Evolutionary conservation across 2,329 filamentous ascomycete species (phyloP).

Genomic region (Sclerotinia minor): DNA sequence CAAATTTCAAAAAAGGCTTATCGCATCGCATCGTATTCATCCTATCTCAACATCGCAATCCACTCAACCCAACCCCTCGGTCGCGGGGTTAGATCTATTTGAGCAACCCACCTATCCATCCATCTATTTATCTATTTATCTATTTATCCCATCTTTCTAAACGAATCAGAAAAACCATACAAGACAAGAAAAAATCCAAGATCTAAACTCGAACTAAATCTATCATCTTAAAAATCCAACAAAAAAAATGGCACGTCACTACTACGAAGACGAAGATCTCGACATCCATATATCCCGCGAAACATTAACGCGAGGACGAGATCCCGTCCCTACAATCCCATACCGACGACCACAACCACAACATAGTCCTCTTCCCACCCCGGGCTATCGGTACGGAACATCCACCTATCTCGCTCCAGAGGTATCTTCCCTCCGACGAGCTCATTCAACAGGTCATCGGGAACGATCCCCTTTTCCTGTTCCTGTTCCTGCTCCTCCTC

Average conservation of each 20-base stretch:
- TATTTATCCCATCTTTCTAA: background rate
- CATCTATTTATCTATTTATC: background rate
- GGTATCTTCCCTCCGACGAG: conserved; percentile 30
- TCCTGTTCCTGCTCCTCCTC: too few species aligned
- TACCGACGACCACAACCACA: conserved; percentile 40
- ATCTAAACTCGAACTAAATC: too few species aligned
- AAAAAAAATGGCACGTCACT: conserved; percentile 43
- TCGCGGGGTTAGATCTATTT: conserved; percentile 16
- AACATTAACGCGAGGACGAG: conserved; percentile 33
- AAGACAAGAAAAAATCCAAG: background rate
- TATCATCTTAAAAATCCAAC: conserved; percentile 17
- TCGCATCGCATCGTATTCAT: conserved; percentile 1
- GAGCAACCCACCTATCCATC: background rate
- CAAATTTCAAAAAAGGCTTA: conserved; percentile 3
- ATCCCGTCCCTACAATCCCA: conserved; percentile 43
- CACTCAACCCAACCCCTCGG: background rate
- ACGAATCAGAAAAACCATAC: background rate
- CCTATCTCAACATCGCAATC: conserved; percentile 13
- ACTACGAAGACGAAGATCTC: conserved; percentile 56
- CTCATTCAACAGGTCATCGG: conserved; percentile 29
- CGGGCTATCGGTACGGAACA: conserved; percentile 26
- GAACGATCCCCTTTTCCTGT: conserved; percentile 20
- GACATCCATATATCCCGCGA: conserved; percentile 49
- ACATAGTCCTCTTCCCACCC: conserved; percentile 27
- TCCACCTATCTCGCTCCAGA: conserved; percentile 33